These are phyloP conservation scores for Pythium guiyangense DNA, from an alignment of 352 stramenopile species.

Conservation along the genomic window DNA sequence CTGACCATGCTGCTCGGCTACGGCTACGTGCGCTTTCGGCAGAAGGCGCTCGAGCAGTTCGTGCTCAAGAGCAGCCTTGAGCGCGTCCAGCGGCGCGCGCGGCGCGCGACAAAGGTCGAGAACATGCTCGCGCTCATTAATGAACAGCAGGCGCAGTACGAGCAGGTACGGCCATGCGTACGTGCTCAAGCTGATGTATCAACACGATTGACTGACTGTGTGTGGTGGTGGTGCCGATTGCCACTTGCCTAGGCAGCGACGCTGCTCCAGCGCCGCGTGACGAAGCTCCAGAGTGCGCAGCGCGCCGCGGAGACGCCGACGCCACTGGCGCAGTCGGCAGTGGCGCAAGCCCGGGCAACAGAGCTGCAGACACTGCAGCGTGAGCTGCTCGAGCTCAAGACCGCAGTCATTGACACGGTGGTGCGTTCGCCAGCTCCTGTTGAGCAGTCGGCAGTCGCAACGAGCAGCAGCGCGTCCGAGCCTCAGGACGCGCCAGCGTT, in stretches of 20 bases:
- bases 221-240: neutral
- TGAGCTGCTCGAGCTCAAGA: slow-evolving; percentile 33
- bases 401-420: slow-evolving; percentile 24
- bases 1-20: slow-evolving; percentile 26
- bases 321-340: slow-evolving; percentile 4
- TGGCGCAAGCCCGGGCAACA: slow-evolving; percentile 11
- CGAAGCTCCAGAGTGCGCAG: slow-evolving; percentile 21
- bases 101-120: slow-evolving; percentile 19
- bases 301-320: slow-evolving; percentile 11
- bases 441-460: too few relatives aligned
- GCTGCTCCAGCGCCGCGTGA: slow-evolving; percentile 19
- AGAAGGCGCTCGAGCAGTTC: slow-evolving; percentile 23
- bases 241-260: slow-evolving; percentile 9
- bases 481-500: too few relatives aligned
- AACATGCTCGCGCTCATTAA: slow-evolving; percentile 28
- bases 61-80: slow-evolving; percentile 17
- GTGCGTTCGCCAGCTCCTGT: slow-evolving; percentile 8
- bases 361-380: slow-evolving; percentile 29
- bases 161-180: slow-evolving; percentile 13
- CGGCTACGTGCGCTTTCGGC: slow-evolving; percentile 26
- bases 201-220: too few relatives aligned
- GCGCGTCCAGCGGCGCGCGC: slow-evolving; percentile 16
- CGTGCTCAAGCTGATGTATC: neutral
- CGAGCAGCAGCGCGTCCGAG: too few relatives aligned
- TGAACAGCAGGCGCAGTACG: slow-evolving; percentile 39